A percentile compares a stretch with the other conserved stretches of the same genome.
Conservation (phyloP, 1,284 basidiomycete genomes). For the Apiotrichum domesticum region DNA sequence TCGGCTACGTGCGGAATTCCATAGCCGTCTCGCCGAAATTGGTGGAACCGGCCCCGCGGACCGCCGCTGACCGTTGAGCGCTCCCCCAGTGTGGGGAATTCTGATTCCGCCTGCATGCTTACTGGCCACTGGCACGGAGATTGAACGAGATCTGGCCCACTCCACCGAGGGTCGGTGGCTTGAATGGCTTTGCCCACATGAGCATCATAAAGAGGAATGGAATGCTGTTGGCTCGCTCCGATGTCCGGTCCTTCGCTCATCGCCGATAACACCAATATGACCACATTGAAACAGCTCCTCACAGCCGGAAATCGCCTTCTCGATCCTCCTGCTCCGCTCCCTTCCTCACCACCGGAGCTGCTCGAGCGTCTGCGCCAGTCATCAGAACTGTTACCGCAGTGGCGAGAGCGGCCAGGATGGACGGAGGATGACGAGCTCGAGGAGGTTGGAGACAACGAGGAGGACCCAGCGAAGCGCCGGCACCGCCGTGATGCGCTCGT, state of each 20-base stretch:
- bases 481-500: conserved; percentile 16
- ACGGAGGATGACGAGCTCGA: conserved; percentile 15
- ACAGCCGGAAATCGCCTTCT: conserved; percentile 22
- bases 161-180: too few species aligned
- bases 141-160: too few species aligned
- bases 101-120: too few species aligned
- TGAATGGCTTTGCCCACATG: too few species aligned
- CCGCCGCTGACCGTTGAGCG: too few species aligned
- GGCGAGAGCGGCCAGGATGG: conserved; percentile 18
- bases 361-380: conserved; percentile 20
- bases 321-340: conserved; percentile 30
- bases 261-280: not conserved
- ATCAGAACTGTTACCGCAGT: conserved; percentile 14
- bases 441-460: conserved; percentile 5
- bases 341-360: conserved; percentile 22
- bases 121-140: too few species aligned
- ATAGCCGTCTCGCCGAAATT: too few species aligned
- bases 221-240: not conserved
- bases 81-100: too few species aligned
- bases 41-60: too few species aligned
- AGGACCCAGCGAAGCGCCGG: conserved; percentile 6
- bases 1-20: too few species aligned
- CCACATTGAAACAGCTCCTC: not conserved
- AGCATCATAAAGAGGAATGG: too few species aligned
- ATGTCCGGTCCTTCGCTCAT: not conserved